These are phyloP conservation scores for Thelephora ganbajun DNA, from an alignment of 768 basidiomycete genomes.

Conservation along the genomic window DNA sequence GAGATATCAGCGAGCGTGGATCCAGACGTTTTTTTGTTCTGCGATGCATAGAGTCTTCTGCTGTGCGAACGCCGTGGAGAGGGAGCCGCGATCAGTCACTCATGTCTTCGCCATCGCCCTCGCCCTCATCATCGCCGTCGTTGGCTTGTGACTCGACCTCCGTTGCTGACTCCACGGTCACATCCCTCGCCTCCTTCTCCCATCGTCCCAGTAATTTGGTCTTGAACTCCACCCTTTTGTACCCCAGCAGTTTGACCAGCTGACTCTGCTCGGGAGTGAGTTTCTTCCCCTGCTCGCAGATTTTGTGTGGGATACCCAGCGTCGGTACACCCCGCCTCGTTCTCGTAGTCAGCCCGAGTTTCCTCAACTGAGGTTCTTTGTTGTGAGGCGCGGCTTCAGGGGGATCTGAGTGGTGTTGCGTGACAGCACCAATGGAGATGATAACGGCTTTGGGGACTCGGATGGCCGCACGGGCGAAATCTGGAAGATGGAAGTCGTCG, in stretches of 20 bases:
- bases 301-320: constrained; percentile 73
- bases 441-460: constrained; percentile 57
- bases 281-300: too few relatives aligned
- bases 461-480: constrained; percentile 87
- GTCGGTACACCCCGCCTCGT: constrained; percentile 66
- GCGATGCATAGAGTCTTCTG: too few relatives aligned
- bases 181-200: constrained; percentile 54
- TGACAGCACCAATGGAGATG: constrained; percentile 74
- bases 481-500: too few relatives aligned
- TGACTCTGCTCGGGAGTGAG: too few relatives aligned
- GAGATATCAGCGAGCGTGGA: too few relatives aligned
- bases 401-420: too few relatives aligned
- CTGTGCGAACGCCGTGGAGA: too few relatives aligned
- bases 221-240: constrained; percentile 77
- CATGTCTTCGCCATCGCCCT: constrained; percentile 20
- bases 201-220: constrained; percentile 57
- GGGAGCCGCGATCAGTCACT: too few relatives aligned
- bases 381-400: constrained; percentile 91
- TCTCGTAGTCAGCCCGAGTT: constrained; percentile 72
- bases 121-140: constrained; percentile 23
- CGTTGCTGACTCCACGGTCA: constrained; percentile 31
- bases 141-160: constrained; percentile 22
- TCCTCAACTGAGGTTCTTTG: constrained; percentile 92
- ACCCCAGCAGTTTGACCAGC: constrained; percentile 80
- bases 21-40: too few relatives aligned